A percentile compares a stretch with the other conserved stretches of the same genome.
phyloP scores from a whole-genome alignment of 495 filamentous ascomycete species.

The Penicillium malachiteum region DNA sequence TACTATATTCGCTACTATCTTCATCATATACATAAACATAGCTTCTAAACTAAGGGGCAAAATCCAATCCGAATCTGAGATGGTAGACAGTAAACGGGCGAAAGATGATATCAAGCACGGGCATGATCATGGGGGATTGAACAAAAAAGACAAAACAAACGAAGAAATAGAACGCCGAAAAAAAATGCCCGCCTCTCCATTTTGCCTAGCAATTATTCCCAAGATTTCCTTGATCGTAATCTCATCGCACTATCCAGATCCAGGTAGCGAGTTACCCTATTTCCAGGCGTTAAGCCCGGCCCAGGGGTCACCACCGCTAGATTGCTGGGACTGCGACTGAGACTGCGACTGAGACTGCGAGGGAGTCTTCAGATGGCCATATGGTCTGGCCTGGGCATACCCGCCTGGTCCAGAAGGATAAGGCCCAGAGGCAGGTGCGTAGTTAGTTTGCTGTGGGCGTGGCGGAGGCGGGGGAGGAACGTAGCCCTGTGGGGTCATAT shows the following conservation, averaged over 20 bases:
- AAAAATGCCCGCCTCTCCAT: conserved; percentile 11
- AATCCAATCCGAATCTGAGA: conserved; percentile 5
- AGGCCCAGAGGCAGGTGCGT: conserved; percentile 53
- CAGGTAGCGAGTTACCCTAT: conserved; percentile 30
- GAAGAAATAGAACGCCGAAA: conserved; percentile 11
- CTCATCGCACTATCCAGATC: neutral
- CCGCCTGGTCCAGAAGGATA: conserved; percentile 61
- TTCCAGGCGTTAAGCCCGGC: conserved; percentile 86
- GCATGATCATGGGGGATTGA: neutral
- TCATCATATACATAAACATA: conserved; percentile 12
- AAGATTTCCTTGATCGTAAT: neutral
- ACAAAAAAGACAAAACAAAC: neutral
- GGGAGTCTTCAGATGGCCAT: conserved; percentile 39
- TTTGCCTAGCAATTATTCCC: neutral
- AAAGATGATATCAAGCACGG: conserved; percentile 11
- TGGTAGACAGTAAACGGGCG: conserved; percentile 1
- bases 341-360: conserved; percentile 45
- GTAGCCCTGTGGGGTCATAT: conserved; percentile 71
- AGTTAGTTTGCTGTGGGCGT: conserved; percentile 73
- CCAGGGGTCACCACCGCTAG: conserved; percentile 68
- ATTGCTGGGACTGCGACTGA: conserved; percentile 12
- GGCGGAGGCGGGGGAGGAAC: conserved; percentile 89
- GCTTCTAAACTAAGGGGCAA: conserved; percentile 3
- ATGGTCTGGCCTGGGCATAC: conserved; percentile 51
- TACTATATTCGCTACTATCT: conserved; percentile 1